These are phyloP conservation scores for Arabidopsis hybrid DNA, from an alignment of 441 rosid genomes.

Conservation along the genomic window DNA sequence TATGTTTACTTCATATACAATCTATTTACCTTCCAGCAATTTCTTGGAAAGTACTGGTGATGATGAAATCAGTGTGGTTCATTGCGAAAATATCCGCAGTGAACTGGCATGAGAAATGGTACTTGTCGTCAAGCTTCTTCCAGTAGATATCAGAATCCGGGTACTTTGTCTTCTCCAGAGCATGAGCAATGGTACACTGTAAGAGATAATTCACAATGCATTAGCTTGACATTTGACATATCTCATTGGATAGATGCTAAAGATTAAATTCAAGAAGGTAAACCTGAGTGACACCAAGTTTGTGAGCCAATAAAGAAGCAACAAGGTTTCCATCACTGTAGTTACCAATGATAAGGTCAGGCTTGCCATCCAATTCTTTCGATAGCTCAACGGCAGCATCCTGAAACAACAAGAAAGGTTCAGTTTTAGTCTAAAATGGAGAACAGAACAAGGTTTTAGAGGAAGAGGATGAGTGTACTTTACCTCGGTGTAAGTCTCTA, in stretches of 20 bases:
- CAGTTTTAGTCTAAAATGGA: slow-evolving; percentile 4
- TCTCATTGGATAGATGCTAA: background rate
- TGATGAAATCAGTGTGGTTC: slow-evolving; percentile 59
- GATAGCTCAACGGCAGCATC: slow-evolving; percentile 90
- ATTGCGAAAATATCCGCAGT: slow-evolving; percentile 51
- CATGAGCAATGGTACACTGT: slow-evolving; percentile 54
- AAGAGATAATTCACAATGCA: background rate
- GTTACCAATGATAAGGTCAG: slow-evolving; percentile 98
- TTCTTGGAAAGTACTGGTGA: slow-evolving; percentile 63
- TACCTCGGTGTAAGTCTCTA: slow-evolving; percentile 96
- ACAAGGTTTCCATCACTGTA: slow-evolving; percentile 99
- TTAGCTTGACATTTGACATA: background rate
- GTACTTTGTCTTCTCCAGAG: slow-evolving; percentile 59
- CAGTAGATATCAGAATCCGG: slow-evolving; percentile 53
- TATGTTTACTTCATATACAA: background rate
- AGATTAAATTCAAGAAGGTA: slow-evolving; percentile 5
- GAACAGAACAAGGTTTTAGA: background rate
- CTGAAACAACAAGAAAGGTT: slow-evolving; percentile 47
- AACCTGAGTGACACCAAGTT: slow-evolving; percentile 94
- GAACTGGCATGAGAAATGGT: slow-evolving; percentile 61
- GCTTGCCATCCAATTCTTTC: slow-evolving; percentile 89
- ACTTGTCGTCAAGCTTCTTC: slow-evolving; percentile 53
- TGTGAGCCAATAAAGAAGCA: slow-evolving; percentile 90
- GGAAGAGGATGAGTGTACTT: background rate
- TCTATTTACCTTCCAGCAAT: slow-evolving; percentile 89